Evolutionary conservation across 306 rosid species (phyloP).

Genomic region (Hippophae tibetana): DNA sequence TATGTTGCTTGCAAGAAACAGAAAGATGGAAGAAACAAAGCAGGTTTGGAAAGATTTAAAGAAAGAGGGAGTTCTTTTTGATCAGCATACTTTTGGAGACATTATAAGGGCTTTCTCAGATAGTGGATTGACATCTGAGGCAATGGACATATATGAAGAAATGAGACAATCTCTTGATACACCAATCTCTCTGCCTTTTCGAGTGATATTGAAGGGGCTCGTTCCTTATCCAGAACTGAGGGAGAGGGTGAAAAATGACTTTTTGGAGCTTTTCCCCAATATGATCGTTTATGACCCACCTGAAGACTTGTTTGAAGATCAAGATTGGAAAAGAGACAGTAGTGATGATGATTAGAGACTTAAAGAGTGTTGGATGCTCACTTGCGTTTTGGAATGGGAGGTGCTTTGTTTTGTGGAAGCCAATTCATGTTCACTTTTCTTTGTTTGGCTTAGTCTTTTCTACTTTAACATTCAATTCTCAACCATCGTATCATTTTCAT

Average conservation of each 20-base stretch:
- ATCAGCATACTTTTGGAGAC: constrained; percentile 96
- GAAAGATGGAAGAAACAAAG: constrained; percentile 55
- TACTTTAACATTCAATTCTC: no score
- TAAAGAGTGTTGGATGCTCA: neutral
- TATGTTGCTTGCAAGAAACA: constrained; percentile 84
- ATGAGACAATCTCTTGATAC: constrained; percentile 80
- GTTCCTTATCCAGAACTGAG: constrained; percentile 73
- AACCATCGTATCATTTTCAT: no score
- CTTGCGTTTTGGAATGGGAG: neutral
- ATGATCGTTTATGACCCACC: constrained; percentile 89
- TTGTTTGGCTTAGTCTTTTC: no score
- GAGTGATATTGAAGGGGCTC: constrained; percentile 84
- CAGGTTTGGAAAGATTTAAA: constrained; percentile 78
- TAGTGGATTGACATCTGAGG: constrained; percentile 54
- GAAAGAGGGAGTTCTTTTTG: constrained; percentile 60
- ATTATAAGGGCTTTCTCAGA: constrained; percentile 62
- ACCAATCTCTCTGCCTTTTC: constrained; percentile 74
- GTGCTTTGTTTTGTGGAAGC: neutral
- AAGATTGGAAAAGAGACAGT: constrained; percentile 24
- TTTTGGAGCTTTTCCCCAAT: constrained; percentile 72
- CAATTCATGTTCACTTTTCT: no score
- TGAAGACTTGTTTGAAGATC: constrained; percentile 78
- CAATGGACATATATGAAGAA: constrained; percentile 68
- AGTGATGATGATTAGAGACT: constrained; percentile 19
- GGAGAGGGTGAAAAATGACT: constrained; percentile 71